Base-by-base conservation (phyloP, 2,329 filamentous ascomycete species). In the Epichloe hybrida region DNA sequence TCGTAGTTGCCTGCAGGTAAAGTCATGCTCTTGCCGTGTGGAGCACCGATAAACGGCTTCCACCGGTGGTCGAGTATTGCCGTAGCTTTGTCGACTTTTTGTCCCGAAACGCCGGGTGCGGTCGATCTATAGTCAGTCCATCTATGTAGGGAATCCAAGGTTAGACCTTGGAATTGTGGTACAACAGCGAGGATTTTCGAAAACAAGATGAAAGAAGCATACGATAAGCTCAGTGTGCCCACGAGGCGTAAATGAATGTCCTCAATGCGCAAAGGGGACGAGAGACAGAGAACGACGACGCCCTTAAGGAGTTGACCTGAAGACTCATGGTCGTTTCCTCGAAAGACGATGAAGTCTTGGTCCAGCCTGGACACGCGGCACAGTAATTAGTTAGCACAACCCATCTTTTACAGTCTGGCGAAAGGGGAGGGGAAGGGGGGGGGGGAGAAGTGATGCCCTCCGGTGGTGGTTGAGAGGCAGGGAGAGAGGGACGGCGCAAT, bases 1-100 rank as follows among this genome's bases (percentile, higher is more conserved):
- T 90, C 86, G 67, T 93, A 88, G 66, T 91, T 91, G 55, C 85
- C 86, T 27, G 84, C 79, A 4, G 76, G 73, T 27, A 91, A 70
- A 6, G 76, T 75, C 56, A 73, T 72, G 59, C 76, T 79, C 63
- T 73, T 76, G 54, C 77, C 74, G n/a, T 71, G 70, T 15, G 35
- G 42, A 6, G 64, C 65, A 51, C 74, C 72, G 40, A 80, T 74
- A 59, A 91, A 88, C 23, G 77, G 77, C 7, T 72, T 59, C 84
- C 84, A 90, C 55, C 76, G 76, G 66, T 88, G 81, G 56, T 80
- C 77, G 60, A 85, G 78, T 55, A 91, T 80, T 20, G 70, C 71
- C 35, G 69, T 70, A 8, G 74, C 75, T 58, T 73, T 76, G 61
- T 83, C 80, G 53, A 83, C 71, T 57, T 76, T 78, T 56, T 78